Evolutionary conservation across 805 yeast species (phyloP), one percentile per base, ranked within the genome.

Genomic region (Saccharomycopsis synnaedendra): DNA sequence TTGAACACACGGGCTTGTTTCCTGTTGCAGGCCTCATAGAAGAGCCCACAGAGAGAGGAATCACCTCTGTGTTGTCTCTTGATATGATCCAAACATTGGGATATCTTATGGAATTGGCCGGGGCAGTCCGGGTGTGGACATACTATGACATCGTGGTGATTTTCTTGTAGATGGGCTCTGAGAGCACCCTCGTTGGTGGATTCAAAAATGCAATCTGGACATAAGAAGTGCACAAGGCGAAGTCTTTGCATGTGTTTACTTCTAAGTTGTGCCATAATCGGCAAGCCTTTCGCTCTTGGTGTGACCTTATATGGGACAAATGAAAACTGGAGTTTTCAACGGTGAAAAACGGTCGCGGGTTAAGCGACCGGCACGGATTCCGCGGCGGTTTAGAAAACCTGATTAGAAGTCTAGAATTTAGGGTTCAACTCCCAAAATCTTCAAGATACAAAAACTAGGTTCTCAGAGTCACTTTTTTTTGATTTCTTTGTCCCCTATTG

Each of bases 131-230:
- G 28, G 30, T 33, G 29, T 4, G 53, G 53, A 41, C 53, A 49
- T 4, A 4, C 4, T 4, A 49, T 43, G 3, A 31, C 9, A 6
- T 49, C 53, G 33, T 49, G 53, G 31, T 49, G 53, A 10, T 42
- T 33, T 34, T 29, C 27, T 37, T 47, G 45, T n/a, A 49, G 34
- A 41, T 49, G 53, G 4, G 28, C 10, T 32, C 47, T 28, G 7
- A 49, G 33, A 8, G 33, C 33, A 6, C 31, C 32, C 27, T 47
- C 47, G 19, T 47, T 42, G 32, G 50, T 49, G 33, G 53, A 28
- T 38, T 46, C 38, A 38, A n/a, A 49, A 9, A 47, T 34, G 39
- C 53, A 49, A 28, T 49, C 53, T 5, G 50, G 47, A 38, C 53
- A 49, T 9, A 49, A 40, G 40, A 11, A 49, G 30, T 49, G 53